Evolutionary conservation across 768 basidiomycete genomes (phyloP).

Genomic region (Tulasnella sp.): DNA sequence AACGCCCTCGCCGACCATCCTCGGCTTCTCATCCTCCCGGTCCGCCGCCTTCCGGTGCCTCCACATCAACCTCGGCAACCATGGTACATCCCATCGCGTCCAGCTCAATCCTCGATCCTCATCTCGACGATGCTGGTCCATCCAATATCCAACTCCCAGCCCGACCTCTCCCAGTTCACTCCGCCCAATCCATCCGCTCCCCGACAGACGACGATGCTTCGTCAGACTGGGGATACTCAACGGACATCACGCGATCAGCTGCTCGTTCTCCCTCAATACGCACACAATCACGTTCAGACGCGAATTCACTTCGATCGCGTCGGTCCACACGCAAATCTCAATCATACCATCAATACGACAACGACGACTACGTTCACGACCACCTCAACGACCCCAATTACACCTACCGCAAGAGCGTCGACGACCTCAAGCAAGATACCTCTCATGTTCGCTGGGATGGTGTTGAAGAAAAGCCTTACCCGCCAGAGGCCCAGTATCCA

Average conservation of each 20-base stretch:
- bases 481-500: background rate
- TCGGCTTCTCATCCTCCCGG: background rate
- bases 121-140: background rate
- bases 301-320: constrained; percentile 5
- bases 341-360: constrained; percentile 2
- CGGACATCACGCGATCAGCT: background rate
- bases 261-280: background rate
- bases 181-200: background rate
- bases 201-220: background rate
- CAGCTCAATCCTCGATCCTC: background rate
- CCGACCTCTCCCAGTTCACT: background rate
- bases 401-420: constrained; percentile 8
- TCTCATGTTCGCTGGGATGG: constrained; percentile 10
- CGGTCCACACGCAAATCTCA: constrained; percentile 1
- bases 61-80: background rate
- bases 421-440: constrained; percentile 8
- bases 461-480: background rate
- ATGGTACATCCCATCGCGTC: background rate
- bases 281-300: background rate
- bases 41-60: background rate
- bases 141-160: background rate
- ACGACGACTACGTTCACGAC: constrained; percentile 13
- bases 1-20: background rate
- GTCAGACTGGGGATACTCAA: constrained; percentile 2
- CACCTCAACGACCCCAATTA: constrained; percentile 19